A percentile compares a stretch with the other conserved stretches of the same genome.
Evolutionary conservation across 257 asterid species (phyloP).

Genomic region (Gentiana dahurica): DNA sequence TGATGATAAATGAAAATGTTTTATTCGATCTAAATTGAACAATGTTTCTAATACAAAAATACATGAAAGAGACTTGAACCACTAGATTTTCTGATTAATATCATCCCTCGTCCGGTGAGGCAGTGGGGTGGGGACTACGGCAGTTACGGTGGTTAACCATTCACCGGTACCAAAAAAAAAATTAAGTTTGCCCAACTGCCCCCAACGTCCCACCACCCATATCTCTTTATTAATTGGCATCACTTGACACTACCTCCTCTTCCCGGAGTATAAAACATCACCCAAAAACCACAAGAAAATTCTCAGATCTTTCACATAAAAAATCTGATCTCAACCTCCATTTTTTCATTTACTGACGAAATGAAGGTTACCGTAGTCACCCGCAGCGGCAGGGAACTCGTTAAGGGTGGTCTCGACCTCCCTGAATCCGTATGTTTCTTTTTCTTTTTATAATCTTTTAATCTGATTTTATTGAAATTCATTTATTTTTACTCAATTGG

Average conservation of each 20-base stretch:
- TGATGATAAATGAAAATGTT: too few species aligned
- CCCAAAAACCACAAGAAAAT: not conserved
- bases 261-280: not conserved
- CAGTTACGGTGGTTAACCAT: too few species aligned
- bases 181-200: too few species aligned
- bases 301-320: constrained; percentile 5
- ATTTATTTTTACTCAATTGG: not conserved
- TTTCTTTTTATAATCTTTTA: not conserved
- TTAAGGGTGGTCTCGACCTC: constrained; percentile 78
- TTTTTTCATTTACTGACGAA: not conserved
- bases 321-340: not conserved
- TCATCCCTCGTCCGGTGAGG: too few species aligned
- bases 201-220: constrained; percentile 4
- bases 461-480: not conserved
- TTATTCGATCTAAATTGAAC: too few species aligned
- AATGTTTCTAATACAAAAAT: too few species aligned
- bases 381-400: constrained; percentile 83
- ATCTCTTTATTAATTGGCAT: constrained; percentile 10
- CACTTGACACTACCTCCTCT: not conserved
- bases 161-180: too few species aligned
- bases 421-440: constrained; percentile 45
- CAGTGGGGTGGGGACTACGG: too few species aligned
- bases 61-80: too few species aligned
- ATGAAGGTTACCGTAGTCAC: constrained; percentile 75
- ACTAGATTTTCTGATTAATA: too few species aligned